Conservation (phyloP, 495 filamentous ascomycete species). For the Xylaria acuta region DNA sequence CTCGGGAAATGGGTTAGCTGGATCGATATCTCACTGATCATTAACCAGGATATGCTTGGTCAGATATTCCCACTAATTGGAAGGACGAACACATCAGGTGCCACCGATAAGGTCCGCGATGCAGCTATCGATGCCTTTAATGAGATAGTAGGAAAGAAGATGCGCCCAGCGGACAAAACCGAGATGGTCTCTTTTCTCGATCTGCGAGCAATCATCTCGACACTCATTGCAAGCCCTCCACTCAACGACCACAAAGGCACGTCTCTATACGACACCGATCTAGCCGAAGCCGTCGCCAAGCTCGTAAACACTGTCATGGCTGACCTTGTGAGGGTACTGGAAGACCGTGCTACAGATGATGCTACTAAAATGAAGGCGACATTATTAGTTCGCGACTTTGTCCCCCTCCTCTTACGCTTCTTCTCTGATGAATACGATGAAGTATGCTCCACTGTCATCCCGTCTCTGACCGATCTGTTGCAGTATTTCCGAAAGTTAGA, state of each 20-base stretch:
- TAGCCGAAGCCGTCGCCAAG: slow-evolving; percentile 92
- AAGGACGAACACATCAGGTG: slow-evolving; percentile 53
- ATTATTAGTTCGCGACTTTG: slow-evolving; percentile 76
- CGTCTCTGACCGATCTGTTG: slow-evolving; percentile 87
- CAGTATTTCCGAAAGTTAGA: slow-evolving; percentile 82
- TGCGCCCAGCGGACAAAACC: slow-evolving; percentile 90
- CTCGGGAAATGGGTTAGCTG: slow-evolving; percentile 96
- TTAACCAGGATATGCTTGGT: slow-evolving; percentile 84
- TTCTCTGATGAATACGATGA: slow-evolving; percentile 99
- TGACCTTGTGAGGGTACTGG: slow-evolving; percentile 82
- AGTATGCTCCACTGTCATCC: slow-evolving; percentile 91
- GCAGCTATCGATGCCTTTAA: slow-evolving; percentile 91
- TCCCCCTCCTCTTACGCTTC: slow-evolving; percentile 86
- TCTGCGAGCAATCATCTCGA: slow-evolving; percentile 77
- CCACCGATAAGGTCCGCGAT: slow-evolving; percentile 77
- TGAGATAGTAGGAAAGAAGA: slow-evolving; percentile 96
- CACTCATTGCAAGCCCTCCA: slow-evolving; percentile 80
- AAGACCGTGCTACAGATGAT: slow-evolving; percentile 58
- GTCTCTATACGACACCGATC: slow-evolving; percentile 86
- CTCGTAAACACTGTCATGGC: slow-evolving; percentile 88
- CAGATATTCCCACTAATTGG: slow-evolving; percentile 81
- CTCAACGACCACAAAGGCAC: slow-evolving; percentile 79
- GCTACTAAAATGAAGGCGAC: slow-evolving; percentile 68
- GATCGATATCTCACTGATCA: slow-evolving; percentile 93
- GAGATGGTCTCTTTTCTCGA: slow-evolving; percentile 92